phyloP scores from a whole-genome alignment of 495 filamentous ascomycete genomes.

The Viridothelium virens region DNA sequence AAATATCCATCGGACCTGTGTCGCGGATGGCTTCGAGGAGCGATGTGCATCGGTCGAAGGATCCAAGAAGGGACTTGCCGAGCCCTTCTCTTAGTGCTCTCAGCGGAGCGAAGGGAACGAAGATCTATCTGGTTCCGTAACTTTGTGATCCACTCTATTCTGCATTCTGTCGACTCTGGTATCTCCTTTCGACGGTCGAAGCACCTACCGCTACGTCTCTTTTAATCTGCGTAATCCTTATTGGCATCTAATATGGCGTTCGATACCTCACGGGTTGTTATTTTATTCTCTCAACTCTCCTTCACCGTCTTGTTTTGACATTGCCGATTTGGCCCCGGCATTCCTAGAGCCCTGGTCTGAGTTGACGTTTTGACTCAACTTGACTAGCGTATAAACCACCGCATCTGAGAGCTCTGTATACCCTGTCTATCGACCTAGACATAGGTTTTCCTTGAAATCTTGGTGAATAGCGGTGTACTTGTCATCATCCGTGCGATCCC shows the following conservation, averaged over 20 bases:
- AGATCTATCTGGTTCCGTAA: conserved; percentile 8
- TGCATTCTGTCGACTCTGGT: too few relatives aligned
- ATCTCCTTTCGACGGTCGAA: too few relatives aligned
- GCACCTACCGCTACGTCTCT: background rate
- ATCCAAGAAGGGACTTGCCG: background rate
- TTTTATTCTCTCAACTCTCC: background rate
- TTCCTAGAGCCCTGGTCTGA: background rate
- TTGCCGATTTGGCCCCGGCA: background rate
- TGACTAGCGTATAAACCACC: too few relatives aligned
- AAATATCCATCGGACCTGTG: background rate
- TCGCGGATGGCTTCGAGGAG: background rate
- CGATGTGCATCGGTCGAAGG: background rate
- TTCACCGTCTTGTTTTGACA: background rate
- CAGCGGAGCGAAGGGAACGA: background rate
- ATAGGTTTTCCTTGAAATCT: too few relatives aligned
- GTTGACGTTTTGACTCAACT: too few relatives aligned
- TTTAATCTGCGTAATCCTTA: background rate
- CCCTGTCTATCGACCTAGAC: too few relatives aligned
- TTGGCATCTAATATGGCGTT: conserved; percentile 1
- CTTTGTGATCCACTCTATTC: too few relatives aligned
- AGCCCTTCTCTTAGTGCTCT: background rate
- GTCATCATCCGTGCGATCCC: too few relatives aligned
- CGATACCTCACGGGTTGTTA: background rate
- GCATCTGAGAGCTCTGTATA: too few relatives aligned
- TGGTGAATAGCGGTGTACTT: too few relatives aligned